Base-by-base conservation (phyloP, 2,329 filamentous ascomycete species). In the Talaromyces sp. region DNA sequence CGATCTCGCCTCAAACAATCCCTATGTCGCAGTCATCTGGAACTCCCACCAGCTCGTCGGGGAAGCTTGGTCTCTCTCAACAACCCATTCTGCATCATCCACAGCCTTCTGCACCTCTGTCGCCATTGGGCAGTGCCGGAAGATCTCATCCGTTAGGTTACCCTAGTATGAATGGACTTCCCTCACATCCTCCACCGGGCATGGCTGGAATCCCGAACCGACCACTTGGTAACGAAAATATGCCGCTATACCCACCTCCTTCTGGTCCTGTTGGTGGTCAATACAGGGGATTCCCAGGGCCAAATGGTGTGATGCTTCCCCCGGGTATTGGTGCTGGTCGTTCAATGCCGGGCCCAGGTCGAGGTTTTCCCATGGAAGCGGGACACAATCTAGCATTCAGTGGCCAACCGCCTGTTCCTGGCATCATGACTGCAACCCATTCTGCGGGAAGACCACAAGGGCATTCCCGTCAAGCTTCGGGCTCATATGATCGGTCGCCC, bases 381-480 rank as follows among this genome's bases (percentile, higher is more conserved):
- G 41, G 59, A 9, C 59, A 55, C 31, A 64, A 78, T 3, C 78
- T 78, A 57, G 69, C 73, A 43, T 79, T 78, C 65, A 69, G 74
- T 57, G 66, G 70, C 31, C 74, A 73, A 51, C 83, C 75, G 51
- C 75, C 84, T 32, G 46, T 32, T 24, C 66, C 70, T 31, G 70
- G 70, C 21, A 19, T 54, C 21, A 49, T 53, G 17, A 24, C 57
- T 32, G 50, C 56, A 8, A 51, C 43, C 31, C 59, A 58, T 19
- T 72, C 80, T 6, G 43, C 54, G n/a, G 57, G 61, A 32, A 52
- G 58, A 60, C 29, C 58, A 38, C 79, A 82, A 55, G 73, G 84
- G 5, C 92, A 96, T 75, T 89, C 89, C 9, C 84, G 92, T 63
- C 91, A 96, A 66, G 82, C 85, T 11, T 96, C 91, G 6, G 81